Conservation (phyloP, 2,329 filamentous ascomycete genomes). For the Botrytis deweyae region DNA sequence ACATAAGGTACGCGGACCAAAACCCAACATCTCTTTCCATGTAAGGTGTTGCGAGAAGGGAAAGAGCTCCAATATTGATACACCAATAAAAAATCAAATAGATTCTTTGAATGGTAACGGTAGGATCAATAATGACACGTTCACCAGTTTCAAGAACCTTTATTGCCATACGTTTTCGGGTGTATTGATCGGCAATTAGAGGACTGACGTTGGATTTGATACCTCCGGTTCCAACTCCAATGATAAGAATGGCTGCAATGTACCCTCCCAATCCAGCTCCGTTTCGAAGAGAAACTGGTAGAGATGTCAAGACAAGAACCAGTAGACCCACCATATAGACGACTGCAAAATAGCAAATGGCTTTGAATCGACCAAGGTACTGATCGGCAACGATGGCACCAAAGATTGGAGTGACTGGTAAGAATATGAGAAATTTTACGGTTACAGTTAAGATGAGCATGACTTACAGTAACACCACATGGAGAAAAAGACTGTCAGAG, state of each 20-base stretch:
- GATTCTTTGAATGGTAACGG: conserved; percentile 53
- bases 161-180: conserved; percentile 45
- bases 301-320: conserved; percentile 51
- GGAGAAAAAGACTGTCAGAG: conserved; percentile 51
- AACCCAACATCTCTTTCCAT: conserved; percentile 49
- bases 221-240: conserved; percentile 48
- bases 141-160: conserved; percentile 53
- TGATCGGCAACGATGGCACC: conserved; percentile 52
- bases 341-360: conserved; percentile 52
- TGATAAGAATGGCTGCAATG: conserved; percentile 50
- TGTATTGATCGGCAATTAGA: conserved; percentile 59
- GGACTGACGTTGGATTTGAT: conserved; percentile 69
- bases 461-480: conserved; percentile 50
- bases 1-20: conserved; percentile 46
- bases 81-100: conserved; percentile 59
- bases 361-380: conserved; percentile 61
- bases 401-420: conserved; percentile 39
- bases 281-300: conserved; percentile 47
- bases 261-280: conserved; percentile 51
- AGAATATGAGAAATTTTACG: background rate
- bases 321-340: conserved; percentile 53
- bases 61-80: conserved; percentile 62
- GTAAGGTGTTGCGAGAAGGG: conserved; percentile 46
- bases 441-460: background rate
- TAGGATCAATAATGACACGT: conserved; percentile 60